These are phyloP conservation scores for Arthroderma uncinatum DNA, from an alignment of 2,329 filamentous ascomycete genomes.

Conservation along the genomic window DNA sequence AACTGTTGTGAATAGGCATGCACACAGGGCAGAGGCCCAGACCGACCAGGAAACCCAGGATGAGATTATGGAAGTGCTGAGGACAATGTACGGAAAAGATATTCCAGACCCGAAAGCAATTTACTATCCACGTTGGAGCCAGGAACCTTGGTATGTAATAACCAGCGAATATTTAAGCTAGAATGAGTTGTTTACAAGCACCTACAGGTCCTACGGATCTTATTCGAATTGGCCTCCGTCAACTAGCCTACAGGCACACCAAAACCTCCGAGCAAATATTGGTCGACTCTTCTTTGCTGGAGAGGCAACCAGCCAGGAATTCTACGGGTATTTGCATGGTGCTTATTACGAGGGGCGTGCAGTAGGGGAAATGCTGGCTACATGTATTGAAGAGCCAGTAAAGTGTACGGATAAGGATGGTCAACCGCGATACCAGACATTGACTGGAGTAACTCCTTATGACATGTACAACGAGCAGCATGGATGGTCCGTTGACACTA, in stretches of 20 bases:
- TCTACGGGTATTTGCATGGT: slow-evolving; percentile 56
- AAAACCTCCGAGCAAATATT: slow-evolving; percentile 56
- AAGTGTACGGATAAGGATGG: slow-evolving; percentile 5
- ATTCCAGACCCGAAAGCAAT: slow-evolving; percentile 52
- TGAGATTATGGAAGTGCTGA: slow-evolving; percentile 48
- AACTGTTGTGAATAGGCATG: slow-evolving; percentile 48
- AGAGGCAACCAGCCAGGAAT: slow-evolving; percentile 51
- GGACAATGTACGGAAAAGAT: slow-evolving; percentile 49
- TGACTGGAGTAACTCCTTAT: slow-evolving; percentile 4
- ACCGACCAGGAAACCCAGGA: slow-evolving; percentile 46
- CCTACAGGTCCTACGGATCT: slow-evolving; percentile 40
- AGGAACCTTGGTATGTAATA: slow-evolving; percentile 31
- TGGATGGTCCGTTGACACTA: background rate
- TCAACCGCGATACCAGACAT: background rate
- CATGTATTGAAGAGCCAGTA: background rate
- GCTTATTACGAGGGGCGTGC: slow-evolving; percentile 48
- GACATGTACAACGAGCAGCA: background rate
- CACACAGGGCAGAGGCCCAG: slow-evolving; percentile 50
- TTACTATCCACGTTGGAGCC: slow-evolving; percentile 50
- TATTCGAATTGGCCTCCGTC: slow-evolving; percentile 59
- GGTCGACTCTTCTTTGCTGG: slow-evolving; percentile 54
- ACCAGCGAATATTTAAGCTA: background rate
- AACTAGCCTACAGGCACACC: slow-evolving; percentile 53
- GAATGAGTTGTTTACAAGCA: background rate
- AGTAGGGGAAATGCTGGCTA: slow-evolving; percentile 29